phyloP scores from a whole-genome alignment of 1,139 yeast species.

The Blastobotrys proliferans region DNA sequence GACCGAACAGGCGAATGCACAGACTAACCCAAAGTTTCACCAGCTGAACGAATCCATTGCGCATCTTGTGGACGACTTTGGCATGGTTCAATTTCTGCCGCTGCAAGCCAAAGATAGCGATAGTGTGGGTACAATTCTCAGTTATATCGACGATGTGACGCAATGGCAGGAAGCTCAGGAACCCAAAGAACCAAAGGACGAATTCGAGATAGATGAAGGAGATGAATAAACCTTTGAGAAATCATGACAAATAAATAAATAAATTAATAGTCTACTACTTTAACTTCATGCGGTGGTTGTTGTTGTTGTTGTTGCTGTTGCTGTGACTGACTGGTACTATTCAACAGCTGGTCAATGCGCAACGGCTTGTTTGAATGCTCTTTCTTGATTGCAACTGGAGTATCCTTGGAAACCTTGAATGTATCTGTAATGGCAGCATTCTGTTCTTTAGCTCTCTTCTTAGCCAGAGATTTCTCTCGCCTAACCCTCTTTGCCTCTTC shows the following conservation, averaged over 20 bases:
- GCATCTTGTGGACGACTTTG: slow-evolving; percentile 81
- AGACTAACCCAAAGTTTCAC: slow-evolving; percentile 70
- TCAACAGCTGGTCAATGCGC: slow-evolving; percentile 5
- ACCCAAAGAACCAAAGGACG: slow-evolving; percentile 91
- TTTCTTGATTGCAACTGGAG: no score
- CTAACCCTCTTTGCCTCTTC: slow-evolving; percentile 18
- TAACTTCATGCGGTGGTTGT: not conserved
- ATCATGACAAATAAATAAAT: slow-evolving; percentile 26
- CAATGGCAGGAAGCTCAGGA: slow-evolving; percentile 98
- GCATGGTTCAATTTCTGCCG: slow-evolving; percentile 96
- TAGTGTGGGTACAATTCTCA: slow-evolving; percentile 74
- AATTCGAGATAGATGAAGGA: slow-evolving; percentile 56
- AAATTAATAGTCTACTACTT: not conserved
- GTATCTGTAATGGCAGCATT: slow-evolving; percentile 11
- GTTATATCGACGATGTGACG: slow-evolving; percentile 93
- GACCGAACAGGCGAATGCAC: slow-evolving; percentile 46
- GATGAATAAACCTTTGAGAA: no score
- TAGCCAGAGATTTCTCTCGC: slow-evolving; percentile 7
- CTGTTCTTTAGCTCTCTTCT: slow-evolving; percentile 8
- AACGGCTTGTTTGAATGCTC: not conserved
- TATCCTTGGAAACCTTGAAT: slow-evolving; percentile 15
- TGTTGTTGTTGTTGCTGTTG: not conserved
- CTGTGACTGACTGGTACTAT: not conserved
- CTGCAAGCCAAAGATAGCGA: slow-evolving; percentile 79
- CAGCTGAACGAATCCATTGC: slow-evolving; percentile 79